Base-by-base conservation (phyloP, 306 rosid species). In the Cucurbita pepo region DNA sequence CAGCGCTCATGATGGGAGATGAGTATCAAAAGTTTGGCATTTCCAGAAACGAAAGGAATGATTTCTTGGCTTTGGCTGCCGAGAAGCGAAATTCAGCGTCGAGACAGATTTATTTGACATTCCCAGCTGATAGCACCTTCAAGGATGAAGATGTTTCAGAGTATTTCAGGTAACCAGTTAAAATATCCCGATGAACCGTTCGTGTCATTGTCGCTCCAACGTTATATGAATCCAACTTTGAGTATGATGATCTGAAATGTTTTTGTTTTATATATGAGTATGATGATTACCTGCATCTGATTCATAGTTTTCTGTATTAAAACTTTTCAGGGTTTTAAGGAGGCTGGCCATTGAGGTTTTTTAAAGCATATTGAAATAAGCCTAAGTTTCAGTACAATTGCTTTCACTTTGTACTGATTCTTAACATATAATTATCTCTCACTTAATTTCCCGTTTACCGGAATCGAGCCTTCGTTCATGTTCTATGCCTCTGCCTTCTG, bases 141-240 rank as follows among this genome's bases (percentile, higher is more conserved):
- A 94, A 88, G 73, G 98, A 94, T 73, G 98, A 94, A 76, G 97
- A 93, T 67, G 98, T 93, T 82, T 93, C 98, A 0, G 98, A 90
- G 61, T 93, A 93, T 80, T 93, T 93, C 79, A 90, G 95, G 98
- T 93, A 83, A 75, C 71, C 55, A 62, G 4, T 25, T 57, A 4
- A 37, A 52, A 3, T 72, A 40, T 53, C 13, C 41, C 1, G 18
- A 18, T 4, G 56, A 40, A 41, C n/a, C 41, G 19, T 73, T 30
- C 16, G 1, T 58, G 56, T 58, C 67, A 43, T 74, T 73, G 34
- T 44, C 16, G 45, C 40, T 30, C 19, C 51, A 6, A 69, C 21
- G 25, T 19, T 47, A 7, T 69, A 14, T 21, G 14, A 69, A 69
- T 69, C 22, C 41, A 25, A 25, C 5, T 34, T 36, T 53, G 62